Base-by-base conservation (phyloP, 106 monocot genomes). In the Dioscorea dumetorum region DNA sequence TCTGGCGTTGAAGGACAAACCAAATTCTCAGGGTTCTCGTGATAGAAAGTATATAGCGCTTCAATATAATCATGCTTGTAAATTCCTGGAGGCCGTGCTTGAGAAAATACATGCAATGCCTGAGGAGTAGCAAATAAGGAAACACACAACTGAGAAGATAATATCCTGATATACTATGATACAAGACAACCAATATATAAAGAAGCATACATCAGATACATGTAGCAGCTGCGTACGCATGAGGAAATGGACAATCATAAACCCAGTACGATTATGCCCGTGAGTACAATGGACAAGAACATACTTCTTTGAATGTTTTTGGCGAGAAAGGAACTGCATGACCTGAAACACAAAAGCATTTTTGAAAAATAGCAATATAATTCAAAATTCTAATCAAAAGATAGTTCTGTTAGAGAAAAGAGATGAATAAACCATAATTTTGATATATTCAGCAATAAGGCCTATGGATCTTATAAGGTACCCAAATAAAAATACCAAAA, bases 271-370 rank as follows among this genome's bases (percentile, higher is more conserved):
- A 31, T 90, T 90, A 63, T 90, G 89, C 23, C 89, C 89, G 74
- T 90, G 89, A 6, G 89, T 90, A 74, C 89, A 90, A 61, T 90
- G 89, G 58, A 90, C 89, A 72, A 90, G 79, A 66, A 90, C 74
- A 70, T 74, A 78, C 65, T 85, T 85, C 77, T 78, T 85, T 53
- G 79, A 72, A 59, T 80, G 77, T 60, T 67, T 90, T 62, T 90
- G 89, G 24, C 85, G 82, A 23, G 77, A 69, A 60, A 77, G 57
- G 48, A 90, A 90, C 65, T 85, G 82, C 77, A 80, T 75, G 14
- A 85, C 89, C 89, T 90, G 76, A 60, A 68, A 77, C 33, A 64
- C 14, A 48, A 63, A 22, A 60, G 15, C n/a, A 60, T 0, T 60
- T 1, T 22, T 22, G 28, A 62, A 32, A 62, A 62, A 4, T 31